A percentile compares a stretch with the other conserved stretches of the same genome.
These are phyloP conservation scores for Macaranga tanarius DNA, from an alignment of 441 rosid genomes.

Conservation along the genomic window DNA sequence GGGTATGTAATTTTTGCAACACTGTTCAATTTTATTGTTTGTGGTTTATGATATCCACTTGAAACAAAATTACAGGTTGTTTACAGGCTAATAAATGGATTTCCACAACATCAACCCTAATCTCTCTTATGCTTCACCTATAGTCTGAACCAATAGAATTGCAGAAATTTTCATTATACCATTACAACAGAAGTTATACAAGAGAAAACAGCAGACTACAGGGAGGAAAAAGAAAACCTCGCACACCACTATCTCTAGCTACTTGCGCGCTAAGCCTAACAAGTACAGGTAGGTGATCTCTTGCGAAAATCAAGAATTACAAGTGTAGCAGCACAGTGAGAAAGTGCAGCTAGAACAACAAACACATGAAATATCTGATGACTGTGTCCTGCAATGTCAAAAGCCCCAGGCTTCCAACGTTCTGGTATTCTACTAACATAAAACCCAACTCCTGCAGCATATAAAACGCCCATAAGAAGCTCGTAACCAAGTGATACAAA, in stretches of 20 bases:
- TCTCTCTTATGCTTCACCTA: neutral
- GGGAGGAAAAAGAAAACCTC: no score
- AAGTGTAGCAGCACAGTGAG: conserved; percentile 70
- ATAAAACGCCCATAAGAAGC: conserved; percentile 57
- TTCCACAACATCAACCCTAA: neutral
- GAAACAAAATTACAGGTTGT: no score
- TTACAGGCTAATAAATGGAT: neutral
- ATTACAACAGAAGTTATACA: conserved; percentile 11
- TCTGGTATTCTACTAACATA: conserved; percentile 77
- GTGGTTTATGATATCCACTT: neutral
- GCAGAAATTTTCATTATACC: conserved; percentile 2
- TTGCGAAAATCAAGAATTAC: conserved; percentile 62
- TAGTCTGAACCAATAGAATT: neutral
- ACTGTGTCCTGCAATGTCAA: conserved; percentile 85
- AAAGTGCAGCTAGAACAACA: conserved; percentile 75
- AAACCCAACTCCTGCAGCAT: conserved; percentile 57
- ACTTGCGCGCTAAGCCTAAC: neutral
- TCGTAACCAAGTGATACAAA: conserved; percentile 56
- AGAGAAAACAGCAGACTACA: neutral
- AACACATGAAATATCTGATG: conserved; percentile 91
- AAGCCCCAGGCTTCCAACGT: conserved; percentile 83
- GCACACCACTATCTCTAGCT: neutral
- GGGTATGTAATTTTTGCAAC: neutral
- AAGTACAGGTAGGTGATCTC: conserved; percentile 46
- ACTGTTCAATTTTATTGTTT: neutral